Conservation (phyloP, 805 yeast genomes). For the Metschnikowia orientalis region DNA sequence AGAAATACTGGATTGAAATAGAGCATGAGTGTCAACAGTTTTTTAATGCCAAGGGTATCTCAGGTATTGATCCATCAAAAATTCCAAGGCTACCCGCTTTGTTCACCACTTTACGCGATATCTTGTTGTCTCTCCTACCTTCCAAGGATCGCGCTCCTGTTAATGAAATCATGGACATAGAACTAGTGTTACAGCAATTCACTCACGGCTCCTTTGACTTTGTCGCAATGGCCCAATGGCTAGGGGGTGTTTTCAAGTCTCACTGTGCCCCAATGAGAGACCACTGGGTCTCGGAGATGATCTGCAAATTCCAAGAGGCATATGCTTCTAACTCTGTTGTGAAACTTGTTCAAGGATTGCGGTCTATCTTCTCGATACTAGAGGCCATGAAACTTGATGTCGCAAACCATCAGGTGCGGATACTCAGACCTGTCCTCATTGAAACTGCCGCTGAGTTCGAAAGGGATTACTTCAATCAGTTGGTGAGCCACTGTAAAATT, state of each 20-base stretch:
- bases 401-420: constrained; percentile 89
- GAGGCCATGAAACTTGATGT: constrained; percentile 95
- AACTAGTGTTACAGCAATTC: constrained; percentile 70
- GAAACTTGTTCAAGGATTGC: constrained; percentile 67
- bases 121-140: constrained; percentile 71
- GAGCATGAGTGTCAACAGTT: constrained; percentile 58
- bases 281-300: constrained; percentile 82
- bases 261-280: constrained; percentile 98
- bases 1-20: constrained; percentile 79
- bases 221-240: constrained; percentile 66
- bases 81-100: constrained; percentile 57
- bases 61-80: constrained; percentile 17
- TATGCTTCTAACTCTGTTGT: constrained; percentile 41
- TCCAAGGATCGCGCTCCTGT: constrained; percentile 65
- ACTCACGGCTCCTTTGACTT: constrained; percentile 69
- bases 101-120: constrained; percentile 74
- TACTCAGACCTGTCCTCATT: constrained; percentile 75
- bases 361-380: constrained; percentile 72
- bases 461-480: constrained; percentile 67
- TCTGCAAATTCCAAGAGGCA: constrained; percentile 50
- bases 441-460: constrained; percentile 89
- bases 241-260: constrained; percentile 70
- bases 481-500: constrained; percentile 51
- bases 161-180: constrained; percentile 70
- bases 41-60: constrained; percentile 18